Base-by-base conservation (phyloP, 306 rosid genomes). In the Fragaria nilgerrensis region DNA sequence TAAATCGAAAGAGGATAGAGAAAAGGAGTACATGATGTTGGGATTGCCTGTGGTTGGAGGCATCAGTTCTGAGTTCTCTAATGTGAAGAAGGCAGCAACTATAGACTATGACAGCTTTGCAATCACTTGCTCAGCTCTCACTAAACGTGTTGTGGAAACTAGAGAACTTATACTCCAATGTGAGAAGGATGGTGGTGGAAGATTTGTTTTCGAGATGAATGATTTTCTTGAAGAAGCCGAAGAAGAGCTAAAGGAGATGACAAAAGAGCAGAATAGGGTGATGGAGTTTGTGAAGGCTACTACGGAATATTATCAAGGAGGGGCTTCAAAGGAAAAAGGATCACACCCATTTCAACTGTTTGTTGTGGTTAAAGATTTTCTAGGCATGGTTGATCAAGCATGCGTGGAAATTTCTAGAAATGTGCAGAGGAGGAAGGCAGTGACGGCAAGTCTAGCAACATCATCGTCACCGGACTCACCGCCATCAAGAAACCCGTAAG, bases 21-120 rank as follows among this genome's bases (percentile, higher is more conserved):
- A 89, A 70, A 89, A 45, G 81, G 99, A 92, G 73, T 92, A 88
- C 48, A 75, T 81, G 80, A 89, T 48, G 75, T 69, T 96, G 29
- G 99, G 99, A 75, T 82, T 96, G 70, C 94, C 98, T 8, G 80
- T 89, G 37, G 94, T 96, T 5, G 99, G 99, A 84, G 99, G 99
- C 45, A 77, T 96, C n/a, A 96, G 98, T 81, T 49, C 91, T 1
- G 96, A 91, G 78, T 92, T 92, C 79, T 85, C 93, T 37, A 86
- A 85, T 32, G 94, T 90, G 43, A 96, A 88, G 89, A 92, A 92
- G 87, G 91, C 93, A 10, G 91, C 98, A 13, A 7, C 76, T 1
- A 74, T 81, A 68, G 97, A 96, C 74, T 87, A 87, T 72, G 90
- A 78, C 61, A 85, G 52, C 78, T 88, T 91, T 22, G 73, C 82